Base-by-base conservation (phyloP, 2,329 filamentous ascomycete species). In the Penicillium janthinellum region DNA sequence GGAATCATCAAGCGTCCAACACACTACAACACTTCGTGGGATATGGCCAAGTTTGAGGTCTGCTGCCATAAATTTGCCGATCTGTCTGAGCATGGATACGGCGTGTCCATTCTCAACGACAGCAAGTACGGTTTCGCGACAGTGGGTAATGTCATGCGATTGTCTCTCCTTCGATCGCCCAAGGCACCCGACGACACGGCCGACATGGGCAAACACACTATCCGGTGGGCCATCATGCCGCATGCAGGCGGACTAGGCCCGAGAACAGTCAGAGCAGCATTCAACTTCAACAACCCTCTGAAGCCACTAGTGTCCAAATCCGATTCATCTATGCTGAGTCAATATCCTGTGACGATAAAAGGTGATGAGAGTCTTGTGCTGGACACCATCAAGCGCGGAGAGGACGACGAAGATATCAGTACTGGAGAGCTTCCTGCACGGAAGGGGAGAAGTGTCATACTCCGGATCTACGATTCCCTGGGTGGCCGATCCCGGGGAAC, bases 11-110 rank as follows among this genome's bases (percentile, higher is more conserved):
- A 87, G 66, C 86, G 95, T 34, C 94, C 95, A 2, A 99, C 95
- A 0, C 95, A 99, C 79, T 98, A 97, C 84, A 99, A 99, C 79
- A 99, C 95, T 2, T 89, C 82, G 79, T 96, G 92, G 92, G 92
- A 96, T 72, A 96, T 96, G 92, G 93, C 93, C 71, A 96, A 96
- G 72, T 97, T 97, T 69, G 93, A 97, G 79, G 93, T 97, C 54
- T 96, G 92, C 82, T 94, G 90, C 75, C 93, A 97, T 81, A 94
- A 93, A 74, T 97, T 91, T 81, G 92, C 93, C 10, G 93, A 96
- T 75, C 80, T 97, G 28, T 94, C 90, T 0, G 93, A 97, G 76
- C 83, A 90, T 70, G 89, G 88, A 54, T 96, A 96, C 69, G 93
- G 93, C 64, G 92, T 98, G 5, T 94, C 91, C 2, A 90, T 98